Evolutionary conservation across 106 monocot genomes (phyloP).

Genomic region (Acorus gramineus): DNA sequence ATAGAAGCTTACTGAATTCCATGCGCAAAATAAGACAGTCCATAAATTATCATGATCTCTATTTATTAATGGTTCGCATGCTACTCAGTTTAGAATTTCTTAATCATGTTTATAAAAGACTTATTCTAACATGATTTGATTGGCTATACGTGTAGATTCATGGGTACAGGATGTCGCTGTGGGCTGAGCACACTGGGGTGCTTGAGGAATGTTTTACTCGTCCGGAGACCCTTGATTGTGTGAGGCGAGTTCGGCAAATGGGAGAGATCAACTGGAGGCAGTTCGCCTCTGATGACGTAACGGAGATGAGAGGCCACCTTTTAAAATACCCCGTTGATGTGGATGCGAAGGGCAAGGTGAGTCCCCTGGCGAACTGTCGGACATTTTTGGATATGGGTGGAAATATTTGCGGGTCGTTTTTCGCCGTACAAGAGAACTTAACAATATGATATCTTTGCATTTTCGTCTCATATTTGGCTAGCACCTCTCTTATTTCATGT

Average conservation of each 20-base stretch:
- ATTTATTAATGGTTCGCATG: neutral
- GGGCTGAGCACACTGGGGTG: conserved; percentile 81
- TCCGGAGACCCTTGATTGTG: conserved; percentile 74
- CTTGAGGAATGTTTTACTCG: conserved; percentile 57
- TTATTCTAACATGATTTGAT: no score
- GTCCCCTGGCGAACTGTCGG: conserved; percentile 41
- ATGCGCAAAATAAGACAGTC: neutral
- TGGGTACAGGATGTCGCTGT: conserved; percentile 85
- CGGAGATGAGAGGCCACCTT: conserved; percentile 86
- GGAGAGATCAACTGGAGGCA: conserved; percentile 67
- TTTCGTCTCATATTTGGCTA: no score
- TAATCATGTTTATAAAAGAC: no score
- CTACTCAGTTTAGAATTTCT: no score
- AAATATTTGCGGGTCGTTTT: conserved; percentile 63
- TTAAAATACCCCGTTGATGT: conserved; percentile 83
- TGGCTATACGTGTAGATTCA: conserved; percentile 39
- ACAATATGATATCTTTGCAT: conserved; percentile 36
- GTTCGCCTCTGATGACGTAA: conserved; percentile 46
- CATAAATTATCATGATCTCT: neutral
- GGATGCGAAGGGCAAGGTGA: conserved; percentile 63
- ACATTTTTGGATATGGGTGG: conserved; percentile 84
- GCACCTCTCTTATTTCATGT: no score
- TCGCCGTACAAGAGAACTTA: conserved; percentile 57
- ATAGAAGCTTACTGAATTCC: neutral
- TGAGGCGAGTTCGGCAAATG: conserved; percentile 28